phyloP scores from a whole-genome alignment of 352 stramenopile species.

The Phytophthora podocarpi region DNA sequence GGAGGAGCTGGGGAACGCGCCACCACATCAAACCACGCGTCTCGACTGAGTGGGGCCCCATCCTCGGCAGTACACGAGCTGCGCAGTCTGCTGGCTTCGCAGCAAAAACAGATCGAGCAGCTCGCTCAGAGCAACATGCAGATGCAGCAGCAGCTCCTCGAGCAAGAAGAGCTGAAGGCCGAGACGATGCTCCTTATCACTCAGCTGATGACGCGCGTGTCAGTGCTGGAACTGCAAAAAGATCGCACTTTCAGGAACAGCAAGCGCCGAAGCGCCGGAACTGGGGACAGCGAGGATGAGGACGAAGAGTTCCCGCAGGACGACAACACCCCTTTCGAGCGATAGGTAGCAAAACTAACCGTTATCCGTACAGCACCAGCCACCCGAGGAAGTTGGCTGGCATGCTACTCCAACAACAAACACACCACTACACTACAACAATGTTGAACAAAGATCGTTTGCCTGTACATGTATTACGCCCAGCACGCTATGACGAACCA shows the following conservation, averaged over 20 bases:
- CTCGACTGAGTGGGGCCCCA: constrained; percentile 26
- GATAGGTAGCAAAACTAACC: too few species aligned
- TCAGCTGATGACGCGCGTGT: constrained; percentile 86
- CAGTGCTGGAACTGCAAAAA: constrained; percentile 70
- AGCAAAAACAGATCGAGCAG: constrained; percentile 78
- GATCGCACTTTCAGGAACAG: constrained; percentile 31
- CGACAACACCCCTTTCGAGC: constrained; percentile 21
- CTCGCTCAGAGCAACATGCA: constrained; percentile 77
- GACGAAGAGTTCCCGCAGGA: constrained; percentile 41
- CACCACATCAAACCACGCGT: constrained; percentile 27
- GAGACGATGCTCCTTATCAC: constrained; percentile 87
- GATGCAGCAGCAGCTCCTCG: constrained; percentile 81
- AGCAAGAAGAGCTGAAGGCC: constrained; percentile 82
- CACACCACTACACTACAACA: not conserved
- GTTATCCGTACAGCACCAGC: constrained; percentile 7
- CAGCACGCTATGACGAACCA: not conserved
- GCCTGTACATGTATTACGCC: constrained; percentile 4
- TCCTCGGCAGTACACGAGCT: constrained; percentile 59
- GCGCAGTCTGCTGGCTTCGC: constrained; percentile 48
- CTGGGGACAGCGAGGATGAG: constrained; percentile 36
- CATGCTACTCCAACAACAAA: not conserved
- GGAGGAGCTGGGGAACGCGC: constrained; percentile 36
- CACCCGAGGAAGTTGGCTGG: constrained; percentile 19
- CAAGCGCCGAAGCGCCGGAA: constrained; percentile 35
- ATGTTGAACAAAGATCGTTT: constrained; percentile 16